phyloP scores from a whole-genome alignment of 2,329 filamentous ascomycete genomes.

The Thermothelomyces thermophilus region DNA sequence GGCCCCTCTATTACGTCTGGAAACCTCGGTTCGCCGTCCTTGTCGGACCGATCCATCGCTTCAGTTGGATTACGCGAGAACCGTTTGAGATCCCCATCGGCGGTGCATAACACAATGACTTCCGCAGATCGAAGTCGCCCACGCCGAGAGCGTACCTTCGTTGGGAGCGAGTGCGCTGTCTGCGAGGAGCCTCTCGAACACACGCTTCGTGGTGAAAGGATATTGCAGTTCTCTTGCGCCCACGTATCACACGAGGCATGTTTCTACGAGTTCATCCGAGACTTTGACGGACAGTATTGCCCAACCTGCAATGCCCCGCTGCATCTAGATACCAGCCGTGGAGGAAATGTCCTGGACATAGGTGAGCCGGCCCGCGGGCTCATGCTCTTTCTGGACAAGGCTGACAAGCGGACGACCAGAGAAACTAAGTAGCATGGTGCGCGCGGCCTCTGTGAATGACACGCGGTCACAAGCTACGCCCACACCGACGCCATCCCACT shows the following conservation, averaged over 20 bases:
- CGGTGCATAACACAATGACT: constrained; percentile 54
- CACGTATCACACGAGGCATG: constrained; percentile 97
- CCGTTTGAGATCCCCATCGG: constrained; percentile 41
- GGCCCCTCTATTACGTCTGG: constrained; percentile 35
- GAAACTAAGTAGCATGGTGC: constrained; percentile 90
- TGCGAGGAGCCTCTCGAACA: constrained; percentile 97
- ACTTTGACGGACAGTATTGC: constrained; percentile 89
- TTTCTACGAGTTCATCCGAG: constrained; percentile 97
- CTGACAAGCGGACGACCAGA: constrained; percentile 50
- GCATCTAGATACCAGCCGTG: constrained; percentile 84
- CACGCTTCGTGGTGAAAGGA: constrained; percentile 85
- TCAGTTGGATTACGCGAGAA: constrained; percentile 35
- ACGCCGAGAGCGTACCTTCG: constrained; percentile 86
- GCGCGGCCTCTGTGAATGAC: constrained; percentile 68
- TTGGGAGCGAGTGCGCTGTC: constrained; percentile 89
- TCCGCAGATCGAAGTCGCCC: constrained; percentile 65
- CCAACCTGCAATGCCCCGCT: constrained; percentile 89
- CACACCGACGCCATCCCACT: constrained; percentile 50
- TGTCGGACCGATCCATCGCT: constrained; percentile 35
- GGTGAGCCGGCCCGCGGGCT: constrained; percentile 45
- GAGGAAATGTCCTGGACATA: constrained; percentile 86
- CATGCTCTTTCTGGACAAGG: constrained; percentile 4
- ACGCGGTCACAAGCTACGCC: constrained; percentile 45
- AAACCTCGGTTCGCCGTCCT: constrained; percentile 33
- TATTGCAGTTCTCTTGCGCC: constrained; percentile 92